phyloP scores from a whole-genome alignment of 768 basidiomycete species.

The Lactarius quietus region DNA sequence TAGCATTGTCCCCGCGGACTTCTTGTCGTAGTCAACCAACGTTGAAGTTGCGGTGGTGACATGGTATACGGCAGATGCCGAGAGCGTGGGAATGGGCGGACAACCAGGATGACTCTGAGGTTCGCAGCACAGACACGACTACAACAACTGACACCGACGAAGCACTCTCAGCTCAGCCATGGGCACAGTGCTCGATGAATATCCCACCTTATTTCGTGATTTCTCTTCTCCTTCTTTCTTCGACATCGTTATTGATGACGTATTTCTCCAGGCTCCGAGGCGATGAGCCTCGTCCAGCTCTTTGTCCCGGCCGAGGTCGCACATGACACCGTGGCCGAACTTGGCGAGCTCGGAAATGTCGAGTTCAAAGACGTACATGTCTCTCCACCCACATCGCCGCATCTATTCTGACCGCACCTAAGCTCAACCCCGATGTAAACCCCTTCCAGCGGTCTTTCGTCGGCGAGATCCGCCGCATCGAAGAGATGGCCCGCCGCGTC shows the following conservation, averaged over 20 bases:
- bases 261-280: slow-evolving; percentile 73
- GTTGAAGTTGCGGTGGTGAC: too few species aligned
- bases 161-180: slow-evolving; percentile 22
- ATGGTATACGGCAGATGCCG: neutral
- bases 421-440: slow-evolving; percentile 94
- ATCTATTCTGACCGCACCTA: slow-evolving; percentile 2
- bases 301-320: slow-evolving; percentile 97
- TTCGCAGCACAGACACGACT: too few species aligned
- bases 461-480: slow-evolving; percentile 89
- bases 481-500: slow-evolving; percentile 93
- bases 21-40: neutral
- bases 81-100: neutral
- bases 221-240: slow-evolving; percentile 20
- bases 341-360: slow-evolving; percentile 92
- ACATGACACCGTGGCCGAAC: slow-evolving; percentile 92
- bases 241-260: neutral
- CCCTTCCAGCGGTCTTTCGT: slow-evolving; percentile 99
- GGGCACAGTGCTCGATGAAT: slow-evolving; percentile 52
- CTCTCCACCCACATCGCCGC: neutral
- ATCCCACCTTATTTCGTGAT: slow-evolving; percentile 82
- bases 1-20: neutral
- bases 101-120: neutral
- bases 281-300: slow-evolving; percentile 97
- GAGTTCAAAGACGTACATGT: slow-evolving; percentile 92
- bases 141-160: neutral